phyloP scores from a whole-genome alignment of 2,329 filamentous ascomycete species.

The Neoarthrinium moseri region DNA sequence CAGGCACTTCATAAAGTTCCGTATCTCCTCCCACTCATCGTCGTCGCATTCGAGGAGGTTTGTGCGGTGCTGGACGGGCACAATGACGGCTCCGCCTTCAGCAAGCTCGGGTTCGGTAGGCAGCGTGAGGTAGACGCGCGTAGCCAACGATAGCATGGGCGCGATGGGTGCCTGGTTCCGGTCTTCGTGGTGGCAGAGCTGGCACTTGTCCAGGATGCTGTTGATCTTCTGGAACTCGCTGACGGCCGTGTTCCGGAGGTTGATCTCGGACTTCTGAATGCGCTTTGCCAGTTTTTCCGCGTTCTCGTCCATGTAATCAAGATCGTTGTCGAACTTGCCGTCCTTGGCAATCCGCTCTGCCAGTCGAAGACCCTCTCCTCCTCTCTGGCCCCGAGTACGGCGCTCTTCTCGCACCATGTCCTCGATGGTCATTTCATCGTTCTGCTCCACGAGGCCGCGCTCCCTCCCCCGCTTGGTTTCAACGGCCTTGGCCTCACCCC shows the following conservation, averaged over 20 bases:
- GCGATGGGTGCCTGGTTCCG: constrained; percentile 71
- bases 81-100: constrained; percentile 81
- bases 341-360: constrained; percentile 96
- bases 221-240: constrained; percentile 88
- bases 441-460: constrained; percentile 81
- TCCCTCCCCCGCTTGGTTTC: constrained; percentile 81
- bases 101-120: constrained; percentile 86
- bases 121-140: constrained; percentile 82
- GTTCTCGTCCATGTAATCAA: constrained; percentile 98
- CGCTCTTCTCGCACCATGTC: constrained; percentile 97
- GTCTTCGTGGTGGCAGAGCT: constrained; percentile 91
- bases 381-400: constrained; percentile 73
- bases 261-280: constrained; percentile 83
- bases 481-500: constrained; percentile 73
- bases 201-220: constrained; percentile 80
- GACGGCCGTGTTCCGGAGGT: constrained; percentile 84
- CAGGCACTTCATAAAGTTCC: constrained; percentile 98
- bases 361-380: constrained; percentile 77
- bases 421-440: constrained; percentile 92
- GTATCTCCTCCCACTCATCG: constrained; percentile 98
- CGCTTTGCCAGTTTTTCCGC: constrained; percentile 83
- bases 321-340: constrained; percentile 82
- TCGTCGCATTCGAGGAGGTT: constrained; percentile 98
- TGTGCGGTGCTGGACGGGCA: constrained; percentile 79
- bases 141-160: constrained; percentile 82